Conservation (phyloP, 2,329 filamentous ascomycete species). For the Stemphylium beticola region DNA sequence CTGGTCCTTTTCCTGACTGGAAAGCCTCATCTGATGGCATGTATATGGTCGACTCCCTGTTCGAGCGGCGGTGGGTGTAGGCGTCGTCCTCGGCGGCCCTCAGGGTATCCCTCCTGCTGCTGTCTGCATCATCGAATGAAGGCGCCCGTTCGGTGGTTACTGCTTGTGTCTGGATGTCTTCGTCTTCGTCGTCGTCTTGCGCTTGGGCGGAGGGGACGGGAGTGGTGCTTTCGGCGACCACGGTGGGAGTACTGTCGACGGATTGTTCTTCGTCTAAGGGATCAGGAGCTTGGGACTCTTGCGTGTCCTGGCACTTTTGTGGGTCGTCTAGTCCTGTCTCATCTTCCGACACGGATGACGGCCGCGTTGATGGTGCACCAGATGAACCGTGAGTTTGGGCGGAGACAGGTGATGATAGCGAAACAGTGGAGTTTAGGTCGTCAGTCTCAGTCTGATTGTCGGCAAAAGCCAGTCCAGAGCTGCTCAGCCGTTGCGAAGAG, state of each 20-base stretch:
- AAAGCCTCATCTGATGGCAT: slow-evolving; percentile 28
- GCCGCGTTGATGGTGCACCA: slow-evolving; percentile 46
- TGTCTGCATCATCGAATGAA: slow-evolving; percentile 17
- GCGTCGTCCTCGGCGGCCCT: slow-evolving; percentile 19
- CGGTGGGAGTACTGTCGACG: slow-evolving; percentile 43
- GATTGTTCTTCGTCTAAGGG: slow-evolving; percentile 40
- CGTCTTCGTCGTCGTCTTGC: slow-evolving; percentile 20
- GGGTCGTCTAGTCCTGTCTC: slow-evolving; percentile 31
- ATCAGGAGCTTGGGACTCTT: slow-evolving; percentile 21
- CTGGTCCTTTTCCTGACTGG: slow-evolving; percentile 22
- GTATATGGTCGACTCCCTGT: slow-evolving; percentile 43
- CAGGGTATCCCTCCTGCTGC: slow-evolving; percentile 24
- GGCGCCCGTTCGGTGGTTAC: slow-evolving; percentile 11
- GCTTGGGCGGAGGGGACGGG: slow-evolving; percentile 33
- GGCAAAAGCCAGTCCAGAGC: slow-evolving; percentile 64
- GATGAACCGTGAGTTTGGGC: slow-evolving; percentile 49
- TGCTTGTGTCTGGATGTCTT: slow-evolving; percentile 12
- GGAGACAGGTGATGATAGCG: slow-evolving; percentile 47
- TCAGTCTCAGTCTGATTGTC: slow-evolving; percentile 40
- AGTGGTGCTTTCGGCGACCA: slow-evolving; percentile 40
- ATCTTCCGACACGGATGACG: slow-evolving; percentile 49
- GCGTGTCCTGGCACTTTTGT: slow-evolving; percentile 20
- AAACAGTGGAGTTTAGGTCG: slow-evolving; percentile 44
- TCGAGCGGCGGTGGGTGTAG: slow-evolving; percentile 32
- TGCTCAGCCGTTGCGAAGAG: slow-evolving; percentile 35